Conservation (phyloP, 192 early-diverging fungal genomes). For the Linnemannia hyalina region DNA sequence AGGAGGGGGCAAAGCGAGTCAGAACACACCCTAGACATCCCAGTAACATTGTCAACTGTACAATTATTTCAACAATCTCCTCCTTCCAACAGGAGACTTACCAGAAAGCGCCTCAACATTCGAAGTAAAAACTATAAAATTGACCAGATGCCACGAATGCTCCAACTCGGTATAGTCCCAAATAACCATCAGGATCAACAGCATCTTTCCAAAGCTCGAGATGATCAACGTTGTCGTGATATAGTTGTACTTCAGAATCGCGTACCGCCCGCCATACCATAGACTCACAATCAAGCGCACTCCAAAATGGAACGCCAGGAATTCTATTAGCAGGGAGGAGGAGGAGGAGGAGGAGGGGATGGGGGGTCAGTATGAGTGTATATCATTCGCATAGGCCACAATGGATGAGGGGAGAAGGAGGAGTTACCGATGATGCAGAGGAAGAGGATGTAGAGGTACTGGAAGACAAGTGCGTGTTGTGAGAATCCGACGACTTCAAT, state of each 20-base stretch:
- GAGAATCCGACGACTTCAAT: conserved; percentile 69
- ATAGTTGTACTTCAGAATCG: conserved; percentile 69
- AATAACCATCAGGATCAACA: conserved; percentile 90
- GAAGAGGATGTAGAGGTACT: conserved; percentile 83
- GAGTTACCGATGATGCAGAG: conserved; percentile 74
- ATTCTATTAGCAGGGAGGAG: conserved; percentile 54
- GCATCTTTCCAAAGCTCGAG: conserved; percentile 88
- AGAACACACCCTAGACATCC: too few species aligned
- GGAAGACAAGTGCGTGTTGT: conserved; percentile 72
- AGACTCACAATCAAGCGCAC: conserved; percentile 66
- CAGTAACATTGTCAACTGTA: too few species aligned
- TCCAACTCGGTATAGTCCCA: conserved; percentile 91
- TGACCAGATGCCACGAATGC: conserved; percentile 83
- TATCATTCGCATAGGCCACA: too few species aligned
- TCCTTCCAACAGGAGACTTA: conserved; percentile 22
- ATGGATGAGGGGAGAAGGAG: not conserved
- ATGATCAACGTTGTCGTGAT: conserved; percentile 81
- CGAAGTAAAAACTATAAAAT: conserved; percentile 79
- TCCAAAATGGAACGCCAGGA: conserved; percentile 69
- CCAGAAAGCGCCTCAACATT: conserved; percentile 76
- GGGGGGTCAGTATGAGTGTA: not conserved
- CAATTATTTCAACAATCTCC: not conserved
- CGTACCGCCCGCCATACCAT: conserved; percentile 56
- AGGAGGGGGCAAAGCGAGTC: not conserved
- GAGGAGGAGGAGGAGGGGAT: not conserved